phyloP scores from a whole-genome alignment of 352 stramenopile genomes.

The Phytophthora podocarpi region DNA sequence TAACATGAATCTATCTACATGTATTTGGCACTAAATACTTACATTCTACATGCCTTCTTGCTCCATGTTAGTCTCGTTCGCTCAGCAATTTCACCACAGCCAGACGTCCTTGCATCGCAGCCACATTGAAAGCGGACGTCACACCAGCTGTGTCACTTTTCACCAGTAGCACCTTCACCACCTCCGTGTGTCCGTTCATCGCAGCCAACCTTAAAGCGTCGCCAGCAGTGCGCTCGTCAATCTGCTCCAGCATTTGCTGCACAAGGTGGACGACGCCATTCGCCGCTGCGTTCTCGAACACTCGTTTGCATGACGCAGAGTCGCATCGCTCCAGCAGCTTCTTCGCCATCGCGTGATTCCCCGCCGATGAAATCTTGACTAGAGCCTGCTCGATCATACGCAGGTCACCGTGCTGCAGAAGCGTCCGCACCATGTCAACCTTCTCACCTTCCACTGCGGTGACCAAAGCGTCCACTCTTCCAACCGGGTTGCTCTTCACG shows the following conservation, averaged over 20 bases:
- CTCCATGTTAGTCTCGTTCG: conserved; percentile 18
- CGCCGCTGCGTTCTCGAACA: conserved; percentile 15
- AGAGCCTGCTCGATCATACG: conserved; percentile 21
- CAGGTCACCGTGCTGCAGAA: conserved; percentile 5
- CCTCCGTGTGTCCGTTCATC: conserved; percentile 17
- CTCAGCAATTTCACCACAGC: conserved; percentile 21
- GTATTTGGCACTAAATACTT: too few species aligned
- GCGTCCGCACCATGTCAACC: background rate
- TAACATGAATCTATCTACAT: too few species aligned
- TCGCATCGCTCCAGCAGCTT: conserved; percentile 13
- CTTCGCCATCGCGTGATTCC: conserved; percentile 9
- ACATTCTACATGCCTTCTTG: too few species aligned
- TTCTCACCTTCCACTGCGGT: conserved; percentile 5
- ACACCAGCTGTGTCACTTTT: conserved; percentile 20
- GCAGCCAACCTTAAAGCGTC: conserved; percentile 8
- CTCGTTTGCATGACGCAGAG: conserved; percentile 5
- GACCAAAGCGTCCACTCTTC: conserved; percentile 8
- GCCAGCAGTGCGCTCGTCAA: background rate
- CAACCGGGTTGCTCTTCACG: conserved; percentile 13
- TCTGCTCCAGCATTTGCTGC: conserved; percentile 19
- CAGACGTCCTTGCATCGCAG: conserved; percentile 19
- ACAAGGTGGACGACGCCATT: conserved; percentile 13
- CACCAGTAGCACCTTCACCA: conserved; percentile 14
- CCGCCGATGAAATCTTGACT: conserved; percentile 17
- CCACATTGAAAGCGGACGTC: conserved; percentile 14